Evolutionary conservation across 345 rosid species (phyloP), one percentile per base, ranked within the genome.

Genomic region (Euphorbia pulcherrima): DNA sequence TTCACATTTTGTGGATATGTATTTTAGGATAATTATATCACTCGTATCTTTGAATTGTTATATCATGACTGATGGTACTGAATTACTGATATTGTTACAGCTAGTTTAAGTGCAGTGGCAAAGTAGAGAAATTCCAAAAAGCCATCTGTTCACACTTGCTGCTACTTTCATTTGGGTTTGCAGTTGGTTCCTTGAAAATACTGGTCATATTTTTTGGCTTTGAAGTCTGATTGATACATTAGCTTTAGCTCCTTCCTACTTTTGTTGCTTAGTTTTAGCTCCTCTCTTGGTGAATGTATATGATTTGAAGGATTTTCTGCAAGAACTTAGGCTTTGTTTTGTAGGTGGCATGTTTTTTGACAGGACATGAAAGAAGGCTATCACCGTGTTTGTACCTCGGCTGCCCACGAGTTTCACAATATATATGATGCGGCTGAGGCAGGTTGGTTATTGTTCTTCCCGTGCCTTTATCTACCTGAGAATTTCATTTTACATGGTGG

Each of bases 81-180:
- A 68, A 47, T 59, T 67, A 55, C 35, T 69, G 76, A 68, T 69
- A 74, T 63, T 47, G 67, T 68, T 50, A 65, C 82, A 79, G 81
- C 76, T 76, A 73, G 61, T 59, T 26, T 27, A 18, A 64, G 65
- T 61, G 59, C 65, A 65, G 39, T 60, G 57, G 39, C 65, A 44
- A 62, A 65, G 68, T 54, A 40, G 56, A 24, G 47, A 12, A 64
- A 58, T 60, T 68, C 70, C 74, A 54, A 29, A 17, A 68, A 68
- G 64, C 58, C 54, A 59, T 66, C 41, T 27, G 52, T 23, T 26
- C 62, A 21, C 59, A 23, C 59, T 48, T 8, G 29, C 63, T 10
- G 7, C 17, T 26, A 37, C 48, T 16, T 50, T 20, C 47, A 30
- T 29, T 17, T 44, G 33, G 47, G 46, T 46, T 33, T 58, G 56